Base-by-base conservation (phyloP, 2,329 filamentous ascomycete genomes). In the Penicillium nordicum region DNA sequence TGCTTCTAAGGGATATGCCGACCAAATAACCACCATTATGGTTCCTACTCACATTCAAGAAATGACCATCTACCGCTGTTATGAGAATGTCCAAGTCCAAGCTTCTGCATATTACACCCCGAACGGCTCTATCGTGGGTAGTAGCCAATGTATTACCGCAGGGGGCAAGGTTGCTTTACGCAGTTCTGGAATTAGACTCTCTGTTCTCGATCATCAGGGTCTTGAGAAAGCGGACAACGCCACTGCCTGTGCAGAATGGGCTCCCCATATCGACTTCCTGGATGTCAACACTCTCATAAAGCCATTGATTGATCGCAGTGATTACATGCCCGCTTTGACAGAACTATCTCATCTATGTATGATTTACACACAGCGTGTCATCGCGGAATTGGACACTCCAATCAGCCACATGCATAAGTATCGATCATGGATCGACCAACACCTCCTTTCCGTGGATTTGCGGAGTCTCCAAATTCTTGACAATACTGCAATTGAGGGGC, bases 1-100 rank as follows among this genome's bases (percentile, higher is more conserved):
- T 4, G 60, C 55, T n/a, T 59, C 57, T 0, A 57, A 61, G 21
- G 67, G 67, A 4, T 57, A 61, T 57, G 21, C 51, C n/a, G 27
- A 59, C 41, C 37, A 55, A 6, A 57, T 54, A 29, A 59, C 56
- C 3, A 45, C 45, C 30, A 51, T 62, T 41, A 66, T 54, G 56
- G 62, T 65, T 41, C 69, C 58, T 2, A 67, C 58, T 3, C 61
- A 50, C 11, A 65, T 66, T 34, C 57, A 59, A 11, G 63, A 64
- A 29, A 55, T 69, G 10, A 59, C 46, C 41, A 55, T 70, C 9
- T 46, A 42, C 21, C 47, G 48, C 7, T 29, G 38, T 14, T 9
- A 50, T 48, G 44, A 41, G 43, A 46, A 40, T 49, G n/a, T 61
- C 14, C 40, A 55, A 0, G 21, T 59, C 9, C 48, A 37, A 14